Percentiles rank a stretch among this genome's conserved stretches.
Evolutionary conservation across 257 asterid genomes (phyloP).

Genomic region (Cinchona pubescens): DNA sequence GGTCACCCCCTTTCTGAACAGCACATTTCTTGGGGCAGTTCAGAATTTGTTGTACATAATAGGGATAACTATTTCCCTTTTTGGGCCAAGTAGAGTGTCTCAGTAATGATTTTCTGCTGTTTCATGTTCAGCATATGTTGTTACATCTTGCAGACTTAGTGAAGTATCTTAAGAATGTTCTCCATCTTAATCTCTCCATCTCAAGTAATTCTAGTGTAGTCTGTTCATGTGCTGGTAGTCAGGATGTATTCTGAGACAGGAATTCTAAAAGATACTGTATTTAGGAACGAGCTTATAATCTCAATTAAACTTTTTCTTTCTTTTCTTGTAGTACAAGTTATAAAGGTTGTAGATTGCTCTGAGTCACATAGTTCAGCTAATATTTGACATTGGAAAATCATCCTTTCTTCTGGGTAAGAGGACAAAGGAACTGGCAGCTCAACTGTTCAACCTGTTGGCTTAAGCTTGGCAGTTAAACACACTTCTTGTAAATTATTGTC

Average conservation of each 20-base stretch:
- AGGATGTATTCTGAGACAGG: neutral
- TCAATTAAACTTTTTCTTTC: no score
- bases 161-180: slow-evolving; percentile 28
- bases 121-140: slow-evolving; percentile 47
- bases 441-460: neutral
- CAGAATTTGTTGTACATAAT: slow-evolving; percentile 54
- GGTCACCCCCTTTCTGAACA: slow-evolving; percentile 38
- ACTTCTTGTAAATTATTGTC: neutral
- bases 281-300: neutral
- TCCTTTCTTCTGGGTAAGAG: neutral
- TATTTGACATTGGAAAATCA: neutral
- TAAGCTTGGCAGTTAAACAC: neutral
- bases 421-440: neutral
- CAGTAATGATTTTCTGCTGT: slow-evolving; percentile 43
- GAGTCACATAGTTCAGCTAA: no score
- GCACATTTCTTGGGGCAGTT: slow-evolving; percentile 38
- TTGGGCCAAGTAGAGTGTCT: slow-evolving; percentile 43
- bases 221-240: neutral
- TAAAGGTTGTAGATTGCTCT: neutral
- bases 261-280: no score
- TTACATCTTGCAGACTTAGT: slow-evolving; percentile 21
- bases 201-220: neutral
- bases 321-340: neutral
- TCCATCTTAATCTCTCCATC: no score
- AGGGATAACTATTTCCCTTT: slow-evolving; percentile 30